These are phyloP conservation scores for Stagonosporopsis vannaccii DNA, from an alignment of 2,329 filamentous ascomycete genomes.

Conservation along the genomic window DNA sequence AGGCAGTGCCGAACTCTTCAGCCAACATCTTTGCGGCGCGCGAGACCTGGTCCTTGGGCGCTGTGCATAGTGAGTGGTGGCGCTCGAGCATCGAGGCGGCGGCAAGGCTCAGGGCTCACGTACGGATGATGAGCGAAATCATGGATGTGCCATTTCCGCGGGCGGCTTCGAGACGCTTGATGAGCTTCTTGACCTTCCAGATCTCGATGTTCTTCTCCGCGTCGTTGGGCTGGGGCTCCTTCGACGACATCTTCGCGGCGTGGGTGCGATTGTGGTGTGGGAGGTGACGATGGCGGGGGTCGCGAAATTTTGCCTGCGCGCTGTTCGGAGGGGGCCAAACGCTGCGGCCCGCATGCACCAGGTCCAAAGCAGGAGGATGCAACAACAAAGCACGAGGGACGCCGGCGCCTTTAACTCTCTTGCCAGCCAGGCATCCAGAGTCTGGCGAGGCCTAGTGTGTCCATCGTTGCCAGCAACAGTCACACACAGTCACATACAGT, in stretches of 20 bases:
- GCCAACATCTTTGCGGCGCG: slow-evolving; percentile 99
- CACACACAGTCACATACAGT: slow-evolving; percentile 10
- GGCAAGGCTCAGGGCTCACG: slow-evolving; percentile 47
- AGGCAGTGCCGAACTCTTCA: slow-evolving; percentile 99
- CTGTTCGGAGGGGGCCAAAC: slow-evolving; percentile 9
- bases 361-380: background rate
- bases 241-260: slow-evolving; percentile 47
- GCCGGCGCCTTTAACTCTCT: background rate
- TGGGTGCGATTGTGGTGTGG: slow-evolving; percentile 16
- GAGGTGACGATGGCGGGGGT: slow-evolving; percentile 26
- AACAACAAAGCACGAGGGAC: background rate
- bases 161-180: slow-evolving; percentile 96
- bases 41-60: slow-evolving; percentile 97
- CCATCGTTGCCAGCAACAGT: background rate
- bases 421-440: background rate
- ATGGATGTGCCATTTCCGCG: slow-evolving; percentile 99
- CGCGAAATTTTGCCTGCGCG: slow-evolving; percentile 13
- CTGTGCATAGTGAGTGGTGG: slow-evolving; percentile 56
- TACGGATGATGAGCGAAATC: slow-evolving; percentile 99
- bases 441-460: background rate
- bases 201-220: slow-evolving; percentile 96
- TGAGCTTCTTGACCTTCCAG: slow-evolving; percentile 99
- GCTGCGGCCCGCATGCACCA: slow-evolving; percentile 6
- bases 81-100: background rate
- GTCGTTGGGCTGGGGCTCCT: slow-evolving; percentile 74